Evolutionary conservation across 148 eudicot species (phyloP).

Genomic region (Cornus florida): DNA sequence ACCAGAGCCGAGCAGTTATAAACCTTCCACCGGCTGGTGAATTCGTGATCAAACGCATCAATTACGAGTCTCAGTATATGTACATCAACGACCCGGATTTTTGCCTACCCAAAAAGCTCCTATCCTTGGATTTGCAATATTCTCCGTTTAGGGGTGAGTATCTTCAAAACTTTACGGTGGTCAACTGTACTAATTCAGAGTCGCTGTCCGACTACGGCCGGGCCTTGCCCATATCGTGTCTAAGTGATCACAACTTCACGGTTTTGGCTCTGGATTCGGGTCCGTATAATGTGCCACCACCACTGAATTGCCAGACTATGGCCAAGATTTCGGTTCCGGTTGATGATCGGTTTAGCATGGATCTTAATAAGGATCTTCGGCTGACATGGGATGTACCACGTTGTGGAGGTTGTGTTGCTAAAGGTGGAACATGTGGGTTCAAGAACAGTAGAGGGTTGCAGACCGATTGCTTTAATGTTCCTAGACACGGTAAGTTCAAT

Average conservation of each 20-base stretch:
- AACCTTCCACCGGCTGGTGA: slow-evolving; percentile 39
- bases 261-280: slow-evolving; percentile 16
- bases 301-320: slow-evolving; percentile 23
- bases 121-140: slow-evolving; percentile 8
- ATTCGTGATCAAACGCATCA: slow-evolving; percentile 33
- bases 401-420: slow-evolving; percentile 41
- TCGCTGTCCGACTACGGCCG: background rate
- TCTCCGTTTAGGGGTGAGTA: slow-evolving; percentile 31
- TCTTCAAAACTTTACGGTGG: slow-evolving; percentile 20
- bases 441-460: slow-evolving; percentile 17
- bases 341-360: slow-evolving; percentile 18
- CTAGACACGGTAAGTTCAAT: slow-evolving; percentile 16
- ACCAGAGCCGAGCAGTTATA: slow-evolving; percentile 33
- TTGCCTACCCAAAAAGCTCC: slow-evolving; percentile 46
- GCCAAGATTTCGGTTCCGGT: slow-evolving; percentile 31
- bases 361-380: slow-evolving; percentile 30
- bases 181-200: slow-evolving; percentile 42
- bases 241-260: slow-evolving; percentile 32
- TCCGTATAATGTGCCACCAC: background rate
- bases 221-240: slow-evolving; percentile 29
- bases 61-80: slow-evolving; percentile 37
- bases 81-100: slow-evolving; percentile 51
- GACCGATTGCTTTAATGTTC: slow-evolving; percentile 34
- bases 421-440: slow-evolving; percentile 55
- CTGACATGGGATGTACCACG: slow-evolving; percentile 46